phyloP scores from a whole-genome alignment of 169 alveolate species.

The Toxoplasma gondii region DNA sequence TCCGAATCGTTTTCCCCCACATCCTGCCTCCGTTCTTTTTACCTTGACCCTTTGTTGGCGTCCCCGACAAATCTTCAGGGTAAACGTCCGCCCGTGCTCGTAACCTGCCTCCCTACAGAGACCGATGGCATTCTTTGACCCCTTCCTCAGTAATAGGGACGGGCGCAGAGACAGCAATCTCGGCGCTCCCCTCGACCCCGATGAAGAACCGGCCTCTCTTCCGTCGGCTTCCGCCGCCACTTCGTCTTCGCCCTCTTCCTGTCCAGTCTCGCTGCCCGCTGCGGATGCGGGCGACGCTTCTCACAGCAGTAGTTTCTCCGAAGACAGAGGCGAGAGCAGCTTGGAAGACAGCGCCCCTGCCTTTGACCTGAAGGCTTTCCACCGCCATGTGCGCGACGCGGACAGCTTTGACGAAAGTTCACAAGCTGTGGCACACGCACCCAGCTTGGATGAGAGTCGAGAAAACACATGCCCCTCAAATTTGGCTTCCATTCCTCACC shows the following conservation, averaged over 20 bases:
- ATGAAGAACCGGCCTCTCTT: neutral
- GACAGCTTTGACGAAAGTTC: neutral
- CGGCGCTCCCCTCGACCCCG: neutral
- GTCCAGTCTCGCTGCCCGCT: neutral
- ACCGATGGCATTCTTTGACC: constrained; percentile 8
- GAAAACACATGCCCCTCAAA: no score
- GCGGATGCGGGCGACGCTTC: neutral
- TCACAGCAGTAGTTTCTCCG: neutral
- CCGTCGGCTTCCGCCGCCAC: neutral
- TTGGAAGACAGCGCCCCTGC: neutral
- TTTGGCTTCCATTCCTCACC: no score
- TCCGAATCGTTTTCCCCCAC: no score
- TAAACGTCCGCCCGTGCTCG: no score
- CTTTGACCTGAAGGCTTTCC: constrained; percentile 18
- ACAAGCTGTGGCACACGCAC: neutral
- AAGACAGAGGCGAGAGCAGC: neutral
- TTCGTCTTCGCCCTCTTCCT: neutral
- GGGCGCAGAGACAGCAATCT: neutral
- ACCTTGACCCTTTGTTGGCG: no score
- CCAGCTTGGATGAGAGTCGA: neutral
- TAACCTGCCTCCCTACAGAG: neutral
- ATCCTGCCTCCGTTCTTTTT: no score
- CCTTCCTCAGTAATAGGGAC: neutral
- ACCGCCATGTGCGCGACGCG: neutral
- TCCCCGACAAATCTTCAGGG: no score